Percentiles rank a stretch among this genome's conserved stretches.
These are phyloP conservation scores for Diaporthe eres DNA, from an alignment of 2,329 filamentous ascomycete genomes.

Conservation along the genomic window DNA sequence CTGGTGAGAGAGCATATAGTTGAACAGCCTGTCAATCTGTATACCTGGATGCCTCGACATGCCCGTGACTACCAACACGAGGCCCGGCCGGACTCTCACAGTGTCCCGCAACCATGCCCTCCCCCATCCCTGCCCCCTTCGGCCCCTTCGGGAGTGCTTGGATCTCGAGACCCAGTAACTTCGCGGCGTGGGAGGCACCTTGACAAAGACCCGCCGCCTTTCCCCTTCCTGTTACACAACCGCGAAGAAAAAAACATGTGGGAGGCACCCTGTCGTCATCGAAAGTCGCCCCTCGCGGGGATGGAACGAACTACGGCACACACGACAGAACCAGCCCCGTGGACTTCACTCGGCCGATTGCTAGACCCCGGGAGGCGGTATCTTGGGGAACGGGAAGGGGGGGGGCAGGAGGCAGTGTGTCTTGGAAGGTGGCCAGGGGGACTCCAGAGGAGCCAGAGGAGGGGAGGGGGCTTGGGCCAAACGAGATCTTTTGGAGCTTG, in stretches of 20 bases:
- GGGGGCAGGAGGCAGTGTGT: conserved; percentile 21
- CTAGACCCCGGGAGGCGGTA: conserved; percentile 8
- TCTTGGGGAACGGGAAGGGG: background rate
- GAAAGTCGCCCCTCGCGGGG: background rate
- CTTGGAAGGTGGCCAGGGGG: background rate
- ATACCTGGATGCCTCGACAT: background rate
- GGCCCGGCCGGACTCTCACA: background rate
- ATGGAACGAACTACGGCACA: background rate
- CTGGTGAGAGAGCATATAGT: background rate
- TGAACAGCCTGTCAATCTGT: background rate
- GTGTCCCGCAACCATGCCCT: background rate
- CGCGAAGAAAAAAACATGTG: background rate
- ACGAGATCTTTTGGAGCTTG: background rate
- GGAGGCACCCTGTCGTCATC: conserved; percentile 16
- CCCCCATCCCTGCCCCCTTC: background rate
- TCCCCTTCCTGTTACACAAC: background rate
- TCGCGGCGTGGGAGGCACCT: background rate
- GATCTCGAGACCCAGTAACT: conserved; percentile 7
- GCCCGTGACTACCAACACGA: background rate
- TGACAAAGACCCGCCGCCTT: background rate
- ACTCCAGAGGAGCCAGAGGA: background rate
- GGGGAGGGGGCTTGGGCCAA: background rate
- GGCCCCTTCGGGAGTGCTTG: conserved; percentile 1
- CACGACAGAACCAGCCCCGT: background rate
- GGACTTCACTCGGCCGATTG: conserved; percentile 21